Base-by-base conservation (phyloP, 805 yeast genomes). In the Candida palmyrensis region DNA sequence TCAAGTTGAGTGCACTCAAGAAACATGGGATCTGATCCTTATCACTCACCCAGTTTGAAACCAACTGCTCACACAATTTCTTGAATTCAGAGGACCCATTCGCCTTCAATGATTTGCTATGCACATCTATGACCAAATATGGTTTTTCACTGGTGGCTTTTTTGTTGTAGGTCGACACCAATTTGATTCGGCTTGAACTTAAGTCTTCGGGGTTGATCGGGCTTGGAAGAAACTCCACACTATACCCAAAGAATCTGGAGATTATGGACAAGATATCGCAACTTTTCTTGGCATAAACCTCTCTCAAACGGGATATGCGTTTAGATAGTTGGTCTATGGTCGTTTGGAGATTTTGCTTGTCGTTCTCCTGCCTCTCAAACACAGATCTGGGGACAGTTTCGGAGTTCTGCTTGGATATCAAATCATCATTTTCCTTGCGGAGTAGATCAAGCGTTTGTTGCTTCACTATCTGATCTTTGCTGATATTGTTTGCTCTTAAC, bases 21-120 rank as follows among this genome's bases (percentile, higher is more conserved):
- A 87, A 81, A 42, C 94, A 82, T 0, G 92, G 83, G 11, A 85
- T 73, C 43, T 83, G 86, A 18, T 71, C 72, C 42, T 77, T 73
- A 26, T 82, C 82, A 26, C 66, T 63, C 2, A 83, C 74, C 88
- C 92, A 85, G 37, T 73, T 71, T 7, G 69, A 57, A 11, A 82
- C 68, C 37, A 85, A 62, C 29, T 73, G 70, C 38, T 73, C 73
- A 38, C 66, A 63, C 19, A 58, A 22, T 7, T 36, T 37, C 37
- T 59, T 64, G 44, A 65, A 63, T 25, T 57, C 69, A 33, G 57
- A 56, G 27, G 49, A 49, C 8, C 68, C 71, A 36, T 64, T 59
- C 3, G 81, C 75, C 45, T 76, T 78, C 41, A 79, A 53, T 1
- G 79, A 66, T 34, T 75, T 71, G 9, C 71, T 60, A 2, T 63